Evolutionary conservation across 2,329 filamentous ascomycete genomes (phyloP), one percentile per base, ranked within the genome.

Genomic region (Aspergillus eucalypticola): DNA sequence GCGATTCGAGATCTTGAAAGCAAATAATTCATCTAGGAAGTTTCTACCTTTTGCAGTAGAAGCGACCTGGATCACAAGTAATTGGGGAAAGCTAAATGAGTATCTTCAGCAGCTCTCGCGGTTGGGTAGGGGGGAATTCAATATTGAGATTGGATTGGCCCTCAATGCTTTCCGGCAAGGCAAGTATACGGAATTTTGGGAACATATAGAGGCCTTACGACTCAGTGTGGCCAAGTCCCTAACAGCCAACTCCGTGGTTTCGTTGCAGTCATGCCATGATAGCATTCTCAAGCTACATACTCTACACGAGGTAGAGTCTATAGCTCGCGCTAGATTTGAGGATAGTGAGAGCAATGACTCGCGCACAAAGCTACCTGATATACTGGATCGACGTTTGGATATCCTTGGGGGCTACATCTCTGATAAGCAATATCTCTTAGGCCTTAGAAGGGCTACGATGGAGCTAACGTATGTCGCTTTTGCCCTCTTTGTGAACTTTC

Each of bases 361-460:
- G 19, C 68, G 62, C 46, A 59, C 69, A 38, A 64, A 67, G 54
- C 60, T 80, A 23, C 73, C 89, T 6, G 80, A 83, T 54, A 82
- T 83, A 21, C 74, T 97, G 5, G 84, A 90, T 62, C 86, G 89
- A 49, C 88, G 95, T n/a, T 79, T 99, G n/a, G 90, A 93, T 66
- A 84, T 96, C 1, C 81, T 99, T 2, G 95, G 96, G 0, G 91
- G 92, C 1, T 96, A 95, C 69, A 88, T 93, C 39, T 86, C 88
- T 55, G 93, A 99, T 73, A 99, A 99, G 74, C 94, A 97, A 72
- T 98, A 96, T 72, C 78, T 99, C 8, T 82, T 99, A 27, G 90
- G 92, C 1, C 83, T 98, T 42, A 87, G 93, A 59, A 85, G 95
- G 66, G 94, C 95, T 23, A 86, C 90, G 1, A 96, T 99, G 91